phyloP scores from a whole-genome alignment of 140 eudicot genomes.

The Oenanthe javanica region DNA sequence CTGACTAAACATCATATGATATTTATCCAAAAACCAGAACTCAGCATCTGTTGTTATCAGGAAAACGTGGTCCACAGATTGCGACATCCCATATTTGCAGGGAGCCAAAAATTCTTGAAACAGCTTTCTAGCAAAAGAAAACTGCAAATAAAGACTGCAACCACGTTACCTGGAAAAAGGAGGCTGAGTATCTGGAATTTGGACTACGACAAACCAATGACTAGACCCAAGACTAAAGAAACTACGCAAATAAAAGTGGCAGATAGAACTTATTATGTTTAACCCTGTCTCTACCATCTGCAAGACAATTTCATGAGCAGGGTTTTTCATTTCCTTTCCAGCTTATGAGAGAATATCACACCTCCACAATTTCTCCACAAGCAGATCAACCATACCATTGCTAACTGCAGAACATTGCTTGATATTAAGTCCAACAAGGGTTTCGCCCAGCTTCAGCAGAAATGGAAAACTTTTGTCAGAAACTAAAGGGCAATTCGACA shows the following conservation, averaged over 20 bases:
- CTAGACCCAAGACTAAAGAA: conserved; percentile 44
- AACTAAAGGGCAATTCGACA: conserved; percentile 52
- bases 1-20: conserved; percentile 14
- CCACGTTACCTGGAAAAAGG: conserved; percentile 48
- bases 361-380: conserved; percentile 45
- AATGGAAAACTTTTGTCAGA: conserved; percentile 52
- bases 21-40: conserved; percentile 29
- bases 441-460: conserved; percentile 41
- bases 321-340: conserved; percentile 5
- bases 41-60: conserved; percentile 33
- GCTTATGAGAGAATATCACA: conserved; percentile 68
- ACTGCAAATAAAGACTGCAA: conserved; percentile 11
- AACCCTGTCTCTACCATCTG: not conserved
- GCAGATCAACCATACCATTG: conserved; percentile 34
- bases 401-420: conserved; percentile 62
- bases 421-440: conserved; percentile 61
- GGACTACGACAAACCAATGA: conserved; percentile 24
- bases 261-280: conserved; percentile 9
- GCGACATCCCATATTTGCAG: conserved; percentile 20
- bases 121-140: conserved; percentile 30
- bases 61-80: conserved; percentile 41
- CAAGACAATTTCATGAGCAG: not conserved
- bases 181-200: conserved; percentile 8
- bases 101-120: conserved; percentile 45
- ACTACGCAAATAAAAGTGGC: conserved; percentile 9